Base-by-base conservation (phyloP, 139 green algal genomes). In the Micromonas pusilla region DNA sequence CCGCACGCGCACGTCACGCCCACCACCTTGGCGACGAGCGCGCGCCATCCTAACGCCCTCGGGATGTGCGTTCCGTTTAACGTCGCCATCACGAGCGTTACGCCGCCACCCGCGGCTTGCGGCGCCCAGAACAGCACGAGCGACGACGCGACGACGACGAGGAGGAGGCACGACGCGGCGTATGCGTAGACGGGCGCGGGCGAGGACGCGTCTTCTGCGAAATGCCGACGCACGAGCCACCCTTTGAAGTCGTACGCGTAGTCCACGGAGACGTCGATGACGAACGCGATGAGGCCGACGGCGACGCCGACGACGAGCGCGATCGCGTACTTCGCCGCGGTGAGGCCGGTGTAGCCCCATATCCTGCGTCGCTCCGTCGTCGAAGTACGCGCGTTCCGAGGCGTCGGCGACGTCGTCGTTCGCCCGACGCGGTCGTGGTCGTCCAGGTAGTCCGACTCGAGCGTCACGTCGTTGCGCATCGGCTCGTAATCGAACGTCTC, bases 21-120 rank as follows among this genome's bases (percentile, higher is more conserved):
- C 0, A 78, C 26, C 0, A 78, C 28, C 6, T 52, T 75, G 25
- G 70, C 70, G 21, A 54, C 52, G 25, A 76, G 34, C 39, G 70
- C 30, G 39, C 83, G 82, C 52, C 84, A 72, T 20, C 86, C 81
- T 37, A 92, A 85, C 65, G 91, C 75, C 83, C 92, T 86, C 19
- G 89, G 89, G 37, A 93, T 86, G 76, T 90, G 84, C 79, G 88
- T 90, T 31, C 82, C 78, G 77, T 88, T 91, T 1, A 95, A 83
- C 80, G 90, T 92, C 0, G 90, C 92, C 87, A 96, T 96, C 23
- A 97, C 90, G 4, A 91, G 85, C 0, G 89, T 92, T 0, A 97
- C 93, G 9, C 93, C 93, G 0, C 86, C 91, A 26, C 92, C 93
- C 5, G 86, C 87, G 21, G 90, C 90, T 3, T 82, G 70, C 0